These are phyloP conservation scores for Simplicillium sp. DNA, from an alignment of 2,329 filamentous ascomycete species.

Conservation along the genomic window DNA sequence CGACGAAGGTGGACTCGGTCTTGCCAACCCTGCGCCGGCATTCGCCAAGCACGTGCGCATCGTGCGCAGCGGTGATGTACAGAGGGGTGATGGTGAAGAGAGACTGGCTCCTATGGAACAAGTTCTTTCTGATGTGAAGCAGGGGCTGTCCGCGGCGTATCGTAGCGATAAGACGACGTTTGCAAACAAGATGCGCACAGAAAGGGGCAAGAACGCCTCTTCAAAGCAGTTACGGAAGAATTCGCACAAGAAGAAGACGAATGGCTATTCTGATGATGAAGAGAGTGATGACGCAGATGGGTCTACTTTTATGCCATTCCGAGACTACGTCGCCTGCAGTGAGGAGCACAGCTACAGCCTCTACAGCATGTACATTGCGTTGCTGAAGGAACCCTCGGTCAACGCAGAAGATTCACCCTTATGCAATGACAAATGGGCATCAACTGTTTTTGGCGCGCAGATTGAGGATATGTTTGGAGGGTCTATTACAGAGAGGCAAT, in stretches of 20 bases:
- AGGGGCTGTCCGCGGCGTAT: slow-evolving; percentile 1
- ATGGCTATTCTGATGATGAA: not conserved
- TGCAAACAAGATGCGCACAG: not conserved
- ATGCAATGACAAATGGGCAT: slow-evolving; percentile 2
- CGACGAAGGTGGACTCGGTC: slow-evolving; percentile 27
- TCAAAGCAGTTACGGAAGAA: too few relatives aligned
- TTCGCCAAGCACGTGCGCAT: slow-evolving; percentile 5
- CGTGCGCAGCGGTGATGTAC: not conserved
- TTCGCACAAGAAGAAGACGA: not conserved
- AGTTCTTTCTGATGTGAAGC: not conserved
- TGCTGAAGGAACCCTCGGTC: not conserved
- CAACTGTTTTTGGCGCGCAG: too few relatives aligned
- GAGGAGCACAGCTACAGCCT: slow-evolving; percentile 1
- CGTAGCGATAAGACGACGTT: slow-evolving; percentile 2
- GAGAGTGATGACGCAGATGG: not conserved
- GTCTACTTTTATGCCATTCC: slow-evolving; percentile 3
- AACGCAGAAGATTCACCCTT: not conserved
- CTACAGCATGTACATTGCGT: not conserved
- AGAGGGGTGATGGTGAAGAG: not conserved
- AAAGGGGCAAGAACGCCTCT: slow-evolving; percentile 3
- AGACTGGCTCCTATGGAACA: slow-evolving; percentile 1
- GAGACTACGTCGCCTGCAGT: slow-evolving; percentile 3
- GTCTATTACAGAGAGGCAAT: too few relatives aligned
- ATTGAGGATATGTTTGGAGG: too few relatives aligned
- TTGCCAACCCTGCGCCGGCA: slow-evolving; percentile 23